phyloP scores from a whole-genome alignment of 1,284 basidiomycete genomes.

The Rhodotorula sp. region DNA sequence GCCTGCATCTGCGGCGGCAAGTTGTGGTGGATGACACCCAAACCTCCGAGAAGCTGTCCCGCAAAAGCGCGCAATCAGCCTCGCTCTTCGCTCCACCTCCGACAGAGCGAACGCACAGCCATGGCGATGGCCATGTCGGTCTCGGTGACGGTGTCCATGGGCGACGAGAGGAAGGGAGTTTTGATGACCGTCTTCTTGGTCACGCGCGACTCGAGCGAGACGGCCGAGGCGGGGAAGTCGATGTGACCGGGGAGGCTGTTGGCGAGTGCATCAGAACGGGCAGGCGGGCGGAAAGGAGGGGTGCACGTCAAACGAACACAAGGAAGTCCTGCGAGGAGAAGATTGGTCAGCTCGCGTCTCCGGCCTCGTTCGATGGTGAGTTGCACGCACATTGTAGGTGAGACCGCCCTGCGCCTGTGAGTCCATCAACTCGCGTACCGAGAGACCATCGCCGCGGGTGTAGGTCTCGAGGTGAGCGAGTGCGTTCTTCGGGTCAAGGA shows the following conservation, averaged over 20 bases:
- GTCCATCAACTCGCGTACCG: constrained; percentile 84
- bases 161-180: constrained; percentile 95
- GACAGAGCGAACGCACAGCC: constrained; percentile 57
- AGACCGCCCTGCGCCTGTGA: constrained; percentile 83
- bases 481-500: constrained; percentile 51
- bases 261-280: not conserved
- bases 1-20: constrained; percentile 85
- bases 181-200: constrained; percentile 82
- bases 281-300: not conserved
- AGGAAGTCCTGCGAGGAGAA: constrained; percentile 45
- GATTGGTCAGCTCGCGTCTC: constrained; percentile 7
- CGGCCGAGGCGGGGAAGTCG: constrained; percentile 80
- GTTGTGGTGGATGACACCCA: constrained; percentile 99
- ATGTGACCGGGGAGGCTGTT: constrained; percentile 79
- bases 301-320: constrained; percentile 28
- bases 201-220: constrained; percentile 78
- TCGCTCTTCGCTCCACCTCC: too few species aligned
- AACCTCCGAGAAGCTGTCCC: constrained; percentile 79
- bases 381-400: constrained; percentile 70
- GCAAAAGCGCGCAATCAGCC: constrained; percentile 20
- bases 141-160: constrained; percentile 99
- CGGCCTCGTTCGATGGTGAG: constrained; percentile 48
- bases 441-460: constrained; percentile 75
- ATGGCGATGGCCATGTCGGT: constrained; percentile 94
- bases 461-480: constrained; percentile 73